phyloP scores from a whole-genome alignment of 1,139 yeast genomes.

The Yamadazyma pseudoaaseri region DNA sequence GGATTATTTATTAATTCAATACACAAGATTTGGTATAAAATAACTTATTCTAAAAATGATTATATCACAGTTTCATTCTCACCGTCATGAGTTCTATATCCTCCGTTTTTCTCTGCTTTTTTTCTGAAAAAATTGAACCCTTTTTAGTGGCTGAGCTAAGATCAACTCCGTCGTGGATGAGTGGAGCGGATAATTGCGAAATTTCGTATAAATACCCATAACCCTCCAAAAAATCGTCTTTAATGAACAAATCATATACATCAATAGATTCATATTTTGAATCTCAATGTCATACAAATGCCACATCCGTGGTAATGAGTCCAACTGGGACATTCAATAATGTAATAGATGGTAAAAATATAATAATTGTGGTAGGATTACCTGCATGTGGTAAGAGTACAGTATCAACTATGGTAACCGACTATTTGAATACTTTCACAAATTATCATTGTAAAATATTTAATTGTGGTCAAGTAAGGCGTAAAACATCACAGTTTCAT shows the following conservation, averaged over 20 bases:
- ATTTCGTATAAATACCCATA: background rate
- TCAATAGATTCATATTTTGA: slow-evolving; percentile 9
- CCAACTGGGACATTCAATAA: slow-evolving; percentile 6
- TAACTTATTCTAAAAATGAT: too few relatives aligned
- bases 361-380: slow-evolving; percentile 53
- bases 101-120: too few relatives aligned
- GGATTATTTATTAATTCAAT: background rate
- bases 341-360: slow-evolving; percentile 15
- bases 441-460: slow-evolving; percentile 37
- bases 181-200: slow-evolving; percentile 1
- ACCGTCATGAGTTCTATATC: too few relatives aligned
- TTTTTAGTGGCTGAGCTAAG: too few relatives aligned
- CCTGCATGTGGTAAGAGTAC: slow-evolving; percentile 77
- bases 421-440: slow-evolving; percentile 31
- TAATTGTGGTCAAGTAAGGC: slow-evolving; percentile 60
- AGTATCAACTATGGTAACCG: slow-evolving; percentile 50
- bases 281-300: background rate
- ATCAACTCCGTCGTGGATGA: slow-evolving; percentile 1
- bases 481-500: slow-evolving; percentile 25
- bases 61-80: too few relatives aligned
- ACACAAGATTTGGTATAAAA: background rate
- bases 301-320: slow-evolving; percentile 10
- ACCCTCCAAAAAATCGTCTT: background rate
- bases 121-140: too few relatives aligned
- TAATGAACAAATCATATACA: slow-evolving; percentile 5